Conservation (phyloP, 345 rosid genomes). For the Citrus hindsii region DNA sequence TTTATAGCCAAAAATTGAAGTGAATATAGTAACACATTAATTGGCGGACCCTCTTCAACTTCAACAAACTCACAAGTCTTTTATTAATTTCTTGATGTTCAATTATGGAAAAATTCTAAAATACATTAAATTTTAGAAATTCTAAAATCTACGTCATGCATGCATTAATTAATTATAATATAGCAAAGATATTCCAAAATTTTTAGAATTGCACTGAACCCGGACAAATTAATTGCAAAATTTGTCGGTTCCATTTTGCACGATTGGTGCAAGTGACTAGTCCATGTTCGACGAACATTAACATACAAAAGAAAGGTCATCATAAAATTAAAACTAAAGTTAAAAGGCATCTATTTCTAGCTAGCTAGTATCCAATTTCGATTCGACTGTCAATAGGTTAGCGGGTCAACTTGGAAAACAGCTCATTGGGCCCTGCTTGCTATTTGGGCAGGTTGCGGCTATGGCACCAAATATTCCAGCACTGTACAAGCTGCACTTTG, state of each 20-base stretch:
- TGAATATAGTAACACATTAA: too few relatives aligned
- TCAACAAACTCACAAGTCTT: too few relatives aligned
- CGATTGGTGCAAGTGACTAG: not conserved
- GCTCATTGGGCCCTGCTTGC: not conserved
- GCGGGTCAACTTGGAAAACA: not conserved
- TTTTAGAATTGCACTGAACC: not conserved
- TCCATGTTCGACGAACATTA: not conserved
- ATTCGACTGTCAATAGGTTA: not conserved
- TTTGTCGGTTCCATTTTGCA: not conserved
- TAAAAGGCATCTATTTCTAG: not conserved
- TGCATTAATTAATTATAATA: too few relatives aligned
- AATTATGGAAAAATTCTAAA: too few relatives aligned
- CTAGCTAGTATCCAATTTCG: not conserved
- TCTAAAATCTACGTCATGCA: accelerated
- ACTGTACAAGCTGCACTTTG: slow-evolving; percentile 52
- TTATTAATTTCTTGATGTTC: too few relatives aligned
- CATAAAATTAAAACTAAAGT: too few relatives aligned
- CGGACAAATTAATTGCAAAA: not conserved
- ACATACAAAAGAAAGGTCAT: too few relatives aligned
- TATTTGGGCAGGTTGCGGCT: slow-evolving; percentile 37
- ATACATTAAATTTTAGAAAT: too few relatives aligned
- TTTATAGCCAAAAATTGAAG: not conserved
- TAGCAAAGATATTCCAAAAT: accelerated
- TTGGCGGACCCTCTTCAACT: not conserved
- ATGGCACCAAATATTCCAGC: slow-evolving; percentile 63